Percentiles rank a stretch among this genome's conserved stretches.
Conservation (phyloP, 495 filamentous ascomycete genomes). For the Neurospora sp. region DNA sequence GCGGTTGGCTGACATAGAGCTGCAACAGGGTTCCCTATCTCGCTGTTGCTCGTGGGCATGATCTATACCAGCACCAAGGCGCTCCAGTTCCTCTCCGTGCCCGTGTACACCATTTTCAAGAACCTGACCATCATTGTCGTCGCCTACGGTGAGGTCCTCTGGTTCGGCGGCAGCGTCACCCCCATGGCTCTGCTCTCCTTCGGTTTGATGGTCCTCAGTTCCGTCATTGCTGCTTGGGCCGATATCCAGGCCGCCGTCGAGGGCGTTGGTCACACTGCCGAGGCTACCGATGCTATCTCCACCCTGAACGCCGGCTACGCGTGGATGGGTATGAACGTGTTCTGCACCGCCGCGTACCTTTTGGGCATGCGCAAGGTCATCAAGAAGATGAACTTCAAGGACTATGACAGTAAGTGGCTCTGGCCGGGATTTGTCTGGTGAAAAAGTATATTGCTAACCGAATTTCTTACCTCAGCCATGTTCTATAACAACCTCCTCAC, state of each 20-base stretch:
- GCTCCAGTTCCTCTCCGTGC: conserved; percentile 91
- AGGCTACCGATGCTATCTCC: conserved; percentile 66
- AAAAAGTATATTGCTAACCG: conserved; percentile 5
- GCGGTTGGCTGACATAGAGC: conserved; percentile 14
- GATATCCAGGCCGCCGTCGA: conserved; percentile 84
- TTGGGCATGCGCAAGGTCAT: conserved; percentile 96
- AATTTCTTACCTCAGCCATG: conserved; percentile 59
- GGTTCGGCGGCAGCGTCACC: conserved; percentile 94
- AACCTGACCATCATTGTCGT: conserved; percentile 98
- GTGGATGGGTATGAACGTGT: conserved; percentile 97
- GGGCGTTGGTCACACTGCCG: conserved; percentile 42
- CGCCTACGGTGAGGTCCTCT: conserved; percentile 96
- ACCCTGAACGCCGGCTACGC: conserved; percentile 93
- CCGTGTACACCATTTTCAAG: conserved; percentile 99
- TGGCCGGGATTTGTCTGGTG: background rate
- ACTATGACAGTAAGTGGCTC: conserved; percentile 83
- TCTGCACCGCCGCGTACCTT: conserved; percentile 87
- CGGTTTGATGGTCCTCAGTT: conserved; percentile 93
- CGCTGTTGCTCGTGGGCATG: conserved; percentile 94
- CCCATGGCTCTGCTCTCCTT: conserved; percentile 87
- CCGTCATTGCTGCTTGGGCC: conserved; percentile 92
- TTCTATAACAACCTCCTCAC: conserved; percentile 99
- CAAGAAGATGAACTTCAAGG: conserved; percentile 99
- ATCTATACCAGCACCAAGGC: conserved; percentile 98
- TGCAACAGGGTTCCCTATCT: conserved; percentile 85